Conservation (phyloP, 2,329 filamentous ascomycete genomes). For the Hymenoscyphus salicellus region DNA sequence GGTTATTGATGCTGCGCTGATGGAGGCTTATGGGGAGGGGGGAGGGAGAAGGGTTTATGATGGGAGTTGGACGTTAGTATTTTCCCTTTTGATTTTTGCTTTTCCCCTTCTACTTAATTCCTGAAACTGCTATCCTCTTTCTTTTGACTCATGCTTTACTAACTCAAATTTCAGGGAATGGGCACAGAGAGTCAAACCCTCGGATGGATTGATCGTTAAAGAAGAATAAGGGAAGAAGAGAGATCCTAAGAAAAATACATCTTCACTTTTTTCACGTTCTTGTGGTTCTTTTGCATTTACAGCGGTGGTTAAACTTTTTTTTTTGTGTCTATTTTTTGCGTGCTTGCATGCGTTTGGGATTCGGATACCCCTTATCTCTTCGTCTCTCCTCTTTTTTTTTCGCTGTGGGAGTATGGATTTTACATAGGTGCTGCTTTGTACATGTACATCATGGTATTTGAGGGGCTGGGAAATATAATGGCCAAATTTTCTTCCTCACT, state of each 20-base stretch:
- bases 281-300: not conserved
- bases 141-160: not conserved
- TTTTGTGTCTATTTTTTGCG: no score
- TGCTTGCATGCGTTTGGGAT: not conserved
- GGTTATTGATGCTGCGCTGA: conserved; percentile 82
- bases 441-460: no score
- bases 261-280: not conserved
- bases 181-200: conserved; percentile 61
- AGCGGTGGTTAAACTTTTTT: not conserved
- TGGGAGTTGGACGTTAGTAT: conserved; percentile 91
- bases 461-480: no score
- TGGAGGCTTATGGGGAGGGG: conserved; percentile 71
- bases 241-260: not conserved
- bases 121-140: not conserved
- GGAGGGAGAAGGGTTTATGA: conserved; percentile 78
- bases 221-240: conserved; percentile 19
- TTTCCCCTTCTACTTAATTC: not conserved
- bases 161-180: conserved; percentile 51
- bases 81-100: not conserved
- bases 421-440: not conserved
- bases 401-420: not conserved
- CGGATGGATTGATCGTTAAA: conserved; percentile 62
- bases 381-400: not conserved
- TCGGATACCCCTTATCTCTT: not conserved
- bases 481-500: no score